phyloP scores from a whole-genome alignment of 1,139 yeast species.

The Blastobotrys proliferans region DNA sequence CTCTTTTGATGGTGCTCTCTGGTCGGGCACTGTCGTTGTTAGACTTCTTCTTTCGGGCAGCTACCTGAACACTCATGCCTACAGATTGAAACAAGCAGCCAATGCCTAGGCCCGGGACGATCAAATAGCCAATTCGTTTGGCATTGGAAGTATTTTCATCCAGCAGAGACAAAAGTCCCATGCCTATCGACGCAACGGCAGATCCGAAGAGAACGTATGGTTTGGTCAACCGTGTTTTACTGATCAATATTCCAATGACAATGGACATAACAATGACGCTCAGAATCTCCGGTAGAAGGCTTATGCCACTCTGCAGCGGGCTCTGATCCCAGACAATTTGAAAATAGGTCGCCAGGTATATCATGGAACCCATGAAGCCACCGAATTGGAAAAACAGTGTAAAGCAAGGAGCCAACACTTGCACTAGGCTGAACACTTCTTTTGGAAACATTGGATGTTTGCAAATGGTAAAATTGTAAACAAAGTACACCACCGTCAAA shows the following conservation, averaged over 20 bases:
- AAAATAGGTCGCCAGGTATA: constrained; percentile 52
- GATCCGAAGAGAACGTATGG: constrained; percentile 45
- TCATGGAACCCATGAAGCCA: constrained; percentile 43
- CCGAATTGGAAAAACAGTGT: constrained; percentile 42
- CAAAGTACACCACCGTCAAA: constrained; percentile 38
- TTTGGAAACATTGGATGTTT: constrained; percentile 46
- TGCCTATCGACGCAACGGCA: constrained; percentile 46
- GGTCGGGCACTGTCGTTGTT: too few relatives aligned
- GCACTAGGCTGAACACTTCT: constrained; percentile 39
- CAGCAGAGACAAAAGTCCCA: constrained; percentile 46
- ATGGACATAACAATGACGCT: constrained; percentile 49
- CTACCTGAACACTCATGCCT: constrained; percentile 49
- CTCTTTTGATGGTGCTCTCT: too few relatives aligned
- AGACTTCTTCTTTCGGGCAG: constrained; percentile 46
- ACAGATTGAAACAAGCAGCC: constrained; percentile 55
- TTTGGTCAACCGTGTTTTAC: constrained; percentile 47
- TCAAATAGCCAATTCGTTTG: constrained; percentile 46
- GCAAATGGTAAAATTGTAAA: constrained; percentile 49
- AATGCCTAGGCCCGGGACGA: constrained; percentile 51
- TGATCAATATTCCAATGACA: constrained; percentile 44
- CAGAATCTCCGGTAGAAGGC: constrained; percentile 51
- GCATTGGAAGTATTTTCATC: constrained; percentile 26
- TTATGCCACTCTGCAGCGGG: constrained; percentile 57
- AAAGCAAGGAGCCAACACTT: constrained; percentile 40
- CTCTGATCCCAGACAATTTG: constrained; percentile 48